Base-by-base conservation (phyloP, 768 basidiomycete genomes). In the Mycena haematopus region DNA sequence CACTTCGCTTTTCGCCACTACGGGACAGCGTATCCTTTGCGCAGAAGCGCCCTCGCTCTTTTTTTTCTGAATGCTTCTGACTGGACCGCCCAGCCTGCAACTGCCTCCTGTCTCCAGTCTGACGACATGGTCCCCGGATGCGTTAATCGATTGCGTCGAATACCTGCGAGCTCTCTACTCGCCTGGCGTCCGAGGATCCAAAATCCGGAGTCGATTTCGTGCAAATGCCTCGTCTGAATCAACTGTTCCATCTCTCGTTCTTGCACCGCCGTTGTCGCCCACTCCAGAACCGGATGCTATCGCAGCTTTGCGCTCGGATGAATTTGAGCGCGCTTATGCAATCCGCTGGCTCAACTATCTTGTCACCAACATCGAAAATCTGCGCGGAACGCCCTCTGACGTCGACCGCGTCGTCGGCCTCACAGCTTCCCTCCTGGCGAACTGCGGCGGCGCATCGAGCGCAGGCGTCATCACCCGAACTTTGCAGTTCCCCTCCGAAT, bases 281-380 rank as follows among this genome's bases (percentile, higher is more conserved):
- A 22, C 14, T 29, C 56, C 40, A 35, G 22, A 59, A 40, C 50
- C 27, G 17, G 60, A 53, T 24, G 56, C 53, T 45, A 50, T 45
- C 40, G 51, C 45, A 55, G 67, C n/a, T 38, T 66, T 86, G 22
- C 80, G 82, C 46, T 73, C 75, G 0, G 92, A 95, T 69, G 57
- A 77, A 1, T 94, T 90, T 71, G 93, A 95, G 74, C 83, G 88
- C 10, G 72, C 82, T 0, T 87, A 88, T 56, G 81, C 88, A 0
- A 81, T 92, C 4, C 83, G 82, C 60, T 96, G 93, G 94, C 79
- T 95, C 15, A 90, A 85, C 5, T 77, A 83, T 3, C 80, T 95
- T 52, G 76, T 94, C 27, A 79, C 6, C 77, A 78, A 56, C 71
- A 76, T 50, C 71, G 75, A 15, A 2, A 62, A 19, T 36, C 51